A percentile compares a stretch with the other conserved stretches of the same genome.
phyloP scores from a whole-genome alignment of 495 filamentous ascomycete species.

The Penicillium canescens region DNA sequence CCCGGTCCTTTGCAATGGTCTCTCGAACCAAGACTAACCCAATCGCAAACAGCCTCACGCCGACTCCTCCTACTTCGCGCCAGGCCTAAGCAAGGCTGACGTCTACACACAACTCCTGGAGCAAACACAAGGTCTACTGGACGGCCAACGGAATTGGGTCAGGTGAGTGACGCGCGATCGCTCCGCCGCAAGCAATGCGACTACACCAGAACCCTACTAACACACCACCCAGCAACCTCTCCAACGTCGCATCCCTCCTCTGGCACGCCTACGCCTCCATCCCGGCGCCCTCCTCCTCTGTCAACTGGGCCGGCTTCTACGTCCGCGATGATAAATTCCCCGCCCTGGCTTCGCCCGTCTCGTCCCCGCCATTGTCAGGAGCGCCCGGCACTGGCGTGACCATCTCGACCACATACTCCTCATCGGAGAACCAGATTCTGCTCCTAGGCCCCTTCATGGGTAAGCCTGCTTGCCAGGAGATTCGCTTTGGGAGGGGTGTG shows the following conservation, averaged over 20 bases:
- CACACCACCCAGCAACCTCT: conserved; percentile 64
- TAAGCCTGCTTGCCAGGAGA: conserved; percentile 84
- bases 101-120: conserved; percentile 75
- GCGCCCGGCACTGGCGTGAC: conserved; percentile 12
- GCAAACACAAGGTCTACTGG: conserved; percentile 68
- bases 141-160: conserved; percentile 88
- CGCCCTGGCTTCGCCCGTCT: conserved; percentile 31
- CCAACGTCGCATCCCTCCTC: conserved; percentile 81
- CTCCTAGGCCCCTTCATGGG: conserved; percentile 89
- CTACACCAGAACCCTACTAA: neutral
- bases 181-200: neutral
- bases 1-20: neutral
- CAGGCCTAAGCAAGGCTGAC: conserved; percentile 66
- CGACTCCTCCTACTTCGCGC: conserved; percentile 74
- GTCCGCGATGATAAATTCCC: conserved; percentile 63
- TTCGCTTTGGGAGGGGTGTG: conserved; percentile 76
- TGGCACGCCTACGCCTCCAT: conserved; percentile 85
- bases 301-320: conserved; percentile 96
- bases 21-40: neutral
- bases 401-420: conserved; percentile 28
- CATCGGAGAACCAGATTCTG: conserved; percentile 41
- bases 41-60: conserved; percentile 70
- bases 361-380: conserved; percentile 21
- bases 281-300: conserved; percentile 65
- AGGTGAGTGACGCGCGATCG: conserved; percentile 58